A percentile compares a stretch with the other conserved stretches of the same genome.
phyloP scores from a whole-genome alignment of 305 asterid genomes.

The Striga hermonthica region DNA sequence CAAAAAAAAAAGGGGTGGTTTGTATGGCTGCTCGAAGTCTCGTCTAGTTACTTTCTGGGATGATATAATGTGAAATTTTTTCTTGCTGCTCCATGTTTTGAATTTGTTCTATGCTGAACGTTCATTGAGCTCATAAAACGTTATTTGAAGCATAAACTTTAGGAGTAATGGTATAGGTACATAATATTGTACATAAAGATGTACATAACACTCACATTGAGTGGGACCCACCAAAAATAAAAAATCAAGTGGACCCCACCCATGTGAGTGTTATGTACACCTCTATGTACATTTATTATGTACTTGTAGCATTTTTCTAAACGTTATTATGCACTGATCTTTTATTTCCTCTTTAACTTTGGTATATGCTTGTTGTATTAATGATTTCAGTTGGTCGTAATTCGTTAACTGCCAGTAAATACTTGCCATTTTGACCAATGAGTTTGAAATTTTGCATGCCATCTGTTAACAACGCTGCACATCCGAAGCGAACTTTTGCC shows the following conservation, averaged over 20 bases:
- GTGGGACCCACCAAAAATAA: too few relatives aligned
- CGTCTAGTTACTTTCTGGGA: neutral
- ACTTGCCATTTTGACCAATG: constrained; percentile 14
- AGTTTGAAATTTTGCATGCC: neutral
- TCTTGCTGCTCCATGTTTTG: neutral
- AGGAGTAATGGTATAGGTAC: too few relatives aligned
- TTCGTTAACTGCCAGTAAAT: constrained; percentile 2
- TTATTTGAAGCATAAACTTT: neutral
- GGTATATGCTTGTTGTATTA: constrained; percentile 16
- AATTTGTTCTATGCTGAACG: neutral
- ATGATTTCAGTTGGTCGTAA: constrained; percentile 14
- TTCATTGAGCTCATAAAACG: too few relatives aligned
- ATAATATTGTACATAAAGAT: too few relatives aligned
- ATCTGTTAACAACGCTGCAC: constrained; percentile 22
- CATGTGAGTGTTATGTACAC: too few relatives aligned
- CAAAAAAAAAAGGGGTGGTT: neutral
- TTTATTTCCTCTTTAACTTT: constrained; percentile 24
- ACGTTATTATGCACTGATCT: constrained; percentile 7
- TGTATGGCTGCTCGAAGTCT: constrained; percentile 7
- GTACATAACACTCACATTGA: too few relatives aligned
- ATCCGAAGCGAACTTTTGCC: constrained; percentile 20
- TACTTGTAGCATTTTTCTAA: too few relatives aligned
- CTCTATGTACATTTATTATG: too few relatives aligned
- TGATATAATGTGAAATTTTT: neutral
- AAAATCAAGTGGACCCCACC: too few relatives aligned